Evolutionary conservation across 2,329 filamentous ascomycete genomes (phyloP), one percentile per base, ranked within the genome.

Genomic region (Colletotrichum salicis): DNA sequence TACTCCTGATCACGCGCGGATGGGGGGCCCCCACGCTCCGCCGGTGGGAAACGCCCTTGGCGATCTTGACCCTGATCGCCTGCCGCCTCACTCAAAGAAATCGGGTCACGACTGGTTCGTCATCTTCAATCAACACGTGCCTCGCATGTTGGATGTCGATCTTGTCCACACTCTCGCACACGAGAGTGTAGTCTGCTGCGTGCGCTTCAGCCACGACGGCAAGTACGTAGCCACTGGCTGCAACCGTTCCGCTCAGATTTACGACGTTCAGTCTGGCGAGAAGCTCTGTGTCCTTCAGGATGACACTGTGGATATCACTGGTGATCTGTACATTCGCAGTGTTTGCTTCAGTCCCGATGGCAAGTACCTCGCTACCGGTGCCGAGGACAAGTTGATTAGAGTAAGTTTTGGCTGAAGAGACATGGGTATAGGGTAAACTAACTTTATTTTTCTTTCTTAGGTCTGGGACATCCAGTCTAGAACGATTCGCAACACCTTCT

Each of bases 191-290:
- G 96, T 99, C 1, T 99, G 96, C 88, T 99, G 96, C 81, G 96
- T 99, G 45, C 90, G 96, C 70, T 99, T 99, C 86, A 98, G 96
- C 80, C 90, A 93, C 67, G 96, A 99, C 79, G 96, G 96, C 76
- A 95, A 97, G 79, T 98, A 94, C 77, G 93, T 99, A 67, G 96
- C 96, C 8, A 99, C 96, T 5, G 96, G 96, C 55, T 98, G 96
- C 87, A 99, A 99, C 83, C 89, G 95, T 74, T 97, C 95, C n/a
- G 96, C 96, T n/a, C 96, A 98, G 83, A 99, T 99, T 77, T 99
- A 96, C 82, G 96, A 99, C 75, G 96, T 98, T 54, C 88, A 90
- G 77, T 93, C 90, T 19, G 96, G 96, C 67, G 90, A 94, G 76
- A 96, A 96, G 81, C 91, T 98, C 64, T 96, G 94, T 76, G 92